phyloP scores from a whole-genome alignment of 1,284 basidiomycete species.

The Pholiota adiposa region DNA sequence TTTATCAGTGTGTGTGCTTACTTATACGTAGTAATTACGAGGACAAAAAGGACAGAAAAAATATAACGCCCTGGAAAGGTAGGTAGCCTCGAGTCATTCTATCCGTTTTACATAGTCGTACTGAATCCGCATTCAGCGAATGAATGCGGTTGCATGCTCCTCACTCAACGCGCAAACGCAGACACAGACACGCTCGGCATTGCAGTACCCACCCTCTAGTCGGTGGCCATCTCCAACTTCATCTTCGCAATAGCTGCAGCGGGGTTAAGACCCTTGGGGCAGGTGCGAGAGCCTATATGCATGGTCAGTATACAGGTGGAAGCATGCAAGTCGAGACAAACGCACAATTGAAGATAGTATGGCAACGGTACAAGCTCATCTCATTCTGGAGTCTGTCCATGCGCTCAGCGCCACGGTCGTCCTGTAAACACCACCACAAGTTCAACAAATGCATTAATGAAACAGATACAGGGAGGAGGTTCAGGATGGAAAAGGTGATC shows the following conservation, averaged over 20 bases:
- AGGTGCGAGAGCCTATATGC: slow-evolving; percentile 77
- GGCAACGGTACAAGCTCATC: slow-evolving; percentile 91
- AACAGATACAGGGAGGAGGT: not conserved
- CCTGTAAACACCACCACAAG: slow-evolving; percentile 45
- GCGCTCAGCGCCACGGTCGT: slow-evolving; percentile 80
- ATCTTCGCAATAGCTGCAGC: slow-evolving; percentile 87
- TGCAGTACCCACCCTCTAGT: slow-evolving; percentile 51
- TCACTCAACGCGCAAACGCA: too few species aligned
- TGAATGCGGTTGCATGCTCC: too few species aligned
- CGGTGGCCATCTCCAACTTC: slow-evolving; percentile 86
- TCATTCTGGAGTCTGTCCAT: slow-evolving; percentile 95
- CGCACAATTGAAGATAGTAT: slow-evolving; percentile 96
- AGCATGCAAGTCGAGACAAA: slow-evolving; percentile 12
- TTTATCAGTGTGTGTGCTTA: too few species aligned
- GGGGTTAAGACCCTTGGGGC: slow-evolving; percentile 96
- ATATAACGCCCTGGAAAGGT: too few species aligned
- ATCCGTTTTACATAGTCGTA: too few species aligned
- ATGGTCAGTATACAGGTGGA: not conserved
- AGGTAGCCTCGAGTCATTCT: too few species aligned
- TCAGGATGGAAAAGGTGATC: too few species aligned
- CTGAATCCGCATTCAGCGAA: too few species aligned
- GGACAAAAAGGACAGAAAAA: too few species aligned
- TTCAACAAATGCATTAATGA: not conserved
- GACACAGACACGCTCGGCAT: too few species aligned
- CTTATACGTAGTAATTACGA: too few species aligned